Evolutionary conservation across 768 basidiomycete genomes (phyloP).

Genomic region (Lactifluus rugatus): DNA sequence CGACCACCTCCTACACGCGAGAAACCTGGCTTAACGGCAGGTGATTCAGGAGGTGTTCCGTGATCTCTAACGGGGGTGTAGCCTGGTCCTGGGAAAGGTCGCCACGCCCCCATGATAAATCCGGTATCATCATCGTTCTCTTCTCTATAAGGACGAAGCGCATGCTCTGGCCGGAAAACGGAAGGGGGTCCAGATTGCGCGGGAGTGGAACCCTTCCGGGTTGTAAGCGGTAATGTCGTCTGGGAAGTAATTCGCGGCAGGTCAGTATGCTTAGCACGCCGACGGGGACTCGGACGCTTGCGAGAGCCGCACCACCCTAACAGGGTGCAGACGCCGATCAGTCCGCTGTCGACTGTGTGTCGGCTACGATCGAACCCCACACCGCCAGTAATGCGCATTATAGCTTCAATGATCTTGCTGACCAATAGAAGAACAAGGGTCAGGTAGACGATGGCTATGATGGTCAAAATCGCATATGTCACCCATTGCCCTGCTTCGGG

Average conservation of each 20-base stretch:
- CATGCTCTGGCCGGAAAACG: constrained; percentile 73
- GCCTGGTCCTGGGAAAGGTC: constrained; percentile 51
- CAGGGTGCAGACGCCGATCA: constrained; percentile 75
- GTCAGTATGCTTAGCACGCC: constrained; percentile 18
- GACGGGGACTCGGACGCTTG: constrained; percentile 18
- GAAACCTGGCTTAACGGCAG: constrained; percentile 50
- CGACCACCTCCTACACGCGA: constrained; percentile 80
- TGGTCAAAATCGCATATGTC: constrained; percentile 83
- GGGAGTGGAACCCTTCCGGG: constrained; percentile 25
- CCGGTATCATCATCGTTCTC: constrained; percentile 74
- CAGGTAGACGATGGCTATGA: constrained; percentile 72
- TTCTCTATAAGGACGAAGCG: constrained; percentile 63
- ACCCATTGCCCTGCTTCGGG: constrained; percentile 82
- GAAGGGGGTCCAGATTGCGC: constrained; percentile 53
- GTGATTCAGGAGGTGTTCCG: constrained; percentile 20
- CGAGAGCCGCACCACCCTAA: constrained; percentile 55
- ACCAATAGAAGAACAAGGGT: constrained; percentile 74
- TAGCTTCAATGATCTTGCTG: constrained; percentile 76
- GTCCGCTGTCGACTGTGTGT: constrained; percentile 72
- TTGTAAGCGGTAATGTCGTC: constrained; percentile 12
- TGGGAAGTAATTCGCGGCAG: constrained; percentile 7
- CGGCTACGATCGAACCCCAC: constrained; percentile 79
- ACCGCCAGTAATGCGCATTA: constrained; percentile 65
- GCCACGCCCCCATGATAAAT: constrained; percentile 94
- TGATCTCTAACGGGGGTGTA: constrained; percentile 36